Base-by-base conservation (phyloP, 306 rosid genomes). In the Dicorynia guianensis region DNA sequence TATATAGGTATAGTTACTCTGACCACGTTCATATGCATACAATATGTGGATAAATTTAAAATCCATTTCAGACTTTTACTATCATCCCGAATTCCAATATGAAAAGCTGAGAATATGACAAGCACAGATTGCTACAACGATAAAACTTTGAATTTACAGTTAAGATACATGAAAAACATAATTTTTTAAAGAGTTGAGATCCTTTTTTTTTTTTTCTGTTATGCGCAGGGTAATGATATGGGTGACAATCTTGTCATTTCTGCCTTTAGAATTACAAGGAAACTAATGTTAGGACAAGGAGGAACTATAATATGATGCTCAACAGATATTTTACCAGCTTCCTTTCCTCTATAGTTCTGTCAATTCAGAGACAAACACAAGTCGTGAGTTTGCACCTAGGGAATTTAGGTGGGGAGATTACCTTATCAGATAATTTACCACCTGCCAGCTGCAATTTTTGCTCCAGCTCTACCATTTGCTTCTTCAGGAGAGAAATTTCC, bases 401-500 rank as follows among this genome's bases (percentile, higher is more conserved):
- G 40, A 3, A 56, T 71, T 65, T 42, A 68, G 42, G n/a, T 57
- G 60, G 58, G 9, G 40, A 58, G 67, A 52, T 82, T 63, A 94
- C 98, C 96, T 85, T 90, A 44, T 82, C 85, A 4, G 81, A 72
- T 62, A 74, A 7, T 74, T 87, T 89, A 50, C 82, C 79, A 17
- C 71, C 81, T 30, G 82, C 85, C 61, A 66, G 78, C 82, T 82
- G 86, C 85, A 89, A 73, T 77, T 87, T 95, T 78, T 89, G 89
- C 82, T 90, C 93, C 40, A 92, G 87, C 46, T 90, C 97, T 67
- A 67, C 83, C 54, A 90, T 63, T 82, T 89, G 97, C 82, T 93
- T 82, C 73, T 82, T 86, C 46, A 92, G 81, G 79, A 88, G 75
- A 67, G 77, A 17, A 25, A 89, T 70, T 76, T 90, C 89, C 40